Conservation (phyloP, 208 protist species). For the Wallacemonas sp. region DNA sequence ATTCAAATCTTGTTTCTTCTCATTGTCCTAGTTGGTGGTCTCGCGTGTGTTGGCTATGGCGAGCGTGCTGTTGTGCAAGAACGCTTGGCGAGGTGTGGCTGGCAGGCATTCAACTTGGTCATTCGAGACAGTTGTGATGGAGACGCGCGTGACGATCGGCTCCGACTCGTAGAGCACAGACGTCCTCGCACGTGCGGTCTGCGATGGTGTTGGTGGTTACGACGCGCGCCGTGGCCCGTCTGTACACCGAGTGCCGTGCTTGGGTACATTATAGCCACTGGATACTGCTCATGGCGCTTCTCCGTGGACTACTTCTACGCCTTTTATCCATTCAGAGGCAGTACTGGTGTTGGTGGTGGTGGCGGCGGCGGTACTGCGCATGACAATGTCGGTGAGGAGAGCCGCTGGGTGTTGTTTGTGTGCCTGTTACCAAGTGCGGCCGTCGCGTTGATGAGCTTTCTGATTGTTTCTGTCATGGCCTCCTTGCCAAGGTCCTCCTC, state of each 20-base stretch:
- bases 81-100: too few relatives aligned
- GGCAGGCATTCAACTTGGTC: too few relatives aligned
- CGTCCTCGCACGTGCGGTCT: too few relatives aligned
- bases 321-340: slow-evolving; percentile 14
- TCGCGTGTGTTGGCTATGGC: too few relatives aligned
- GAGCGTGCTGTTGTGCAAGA: too few relatives aligned
- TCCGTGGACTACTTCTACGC: slow-evolving; percentile 27
- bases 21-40: too few relatives aligned
- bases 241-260: background rate
- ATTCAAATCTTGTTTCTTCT: too few relatives aligned
- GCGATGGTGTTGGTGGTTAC: too few relatives aligned
- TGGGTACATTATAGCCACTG: slow-evolving; percentile 18
- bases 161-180: too few relatives aligned
- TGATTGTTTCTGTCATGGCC: background rate
- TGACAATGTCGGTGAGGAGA: too few relatives aligned
- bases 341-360: slow-evolving; percentile 19
- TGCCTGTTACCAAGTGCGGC: background rate
- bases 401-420: background rate
- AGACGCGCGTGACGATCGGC: too few relatives aligned
- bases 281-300: slow-evolving; percentile 22
- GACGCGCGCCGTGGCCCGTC: background rate
- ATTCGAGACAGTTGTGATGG: too few relatives aligned
- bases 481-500: background rate
- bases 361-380: background rate
- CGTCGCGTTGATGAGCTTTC: background rate